Conservation (phyloP, 441 rosid genomes). For the Cnidoscolus chayamansa region DNA sequence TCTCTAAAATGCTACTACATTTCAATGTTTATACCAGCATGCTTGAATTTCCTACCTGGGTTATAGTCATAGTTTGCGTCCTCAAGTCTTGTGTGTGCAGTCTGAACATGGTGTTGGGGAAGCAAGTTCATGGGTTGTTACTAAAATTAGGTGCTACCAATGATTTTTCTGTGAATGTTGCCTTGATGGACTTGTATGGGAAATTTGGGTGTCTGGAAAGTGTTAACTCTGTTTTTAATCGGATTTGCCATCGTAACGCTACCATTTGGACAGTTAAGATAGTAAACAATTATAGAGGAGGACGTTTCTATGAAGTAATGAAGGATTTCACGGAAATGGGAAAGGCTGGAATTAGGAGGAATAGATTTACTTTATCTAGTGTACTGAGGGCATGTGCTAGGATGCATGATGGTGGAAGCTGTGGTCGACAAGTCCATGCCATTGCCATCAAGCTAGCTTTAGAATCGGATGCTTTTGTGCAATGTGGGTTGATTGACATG, state of each 20-base stretch:
- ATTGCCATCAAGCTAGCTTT: conserved; percentile 49
- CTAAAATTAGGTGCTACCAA: conserved; percentile 43
- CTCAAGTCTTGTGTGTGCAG: conserved; percentile 52
- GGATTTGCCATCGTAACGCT: conserved; percentile 30
- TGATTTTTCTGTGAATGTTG: conserved; percentile 34
- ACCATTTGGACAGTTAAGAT: conserved; percentile 54
- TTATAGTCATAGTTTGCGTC: conserved; percentile 30
- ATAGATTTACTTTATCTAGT: conserved; percentile 37
- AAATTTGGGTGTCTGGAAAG: conserved; percentile 38
- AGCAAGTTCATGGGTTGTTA: conserved; percentile 57
- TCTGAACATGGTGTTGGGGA: conserved; percentile 47
- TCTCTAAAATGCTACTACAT: conserved; percentile 36
- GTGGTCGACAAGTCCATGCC: conserved; percentile 55
- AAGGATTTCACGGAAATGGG: conserved; percentile 49
- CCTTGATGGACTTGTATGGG: conserved; percentile 56
- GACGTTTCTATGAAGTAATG: conserved; percentile 37
- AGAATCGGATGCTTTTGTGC: conserved; percentile 37
- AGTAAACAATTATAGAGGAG: conserved; percentile 49
- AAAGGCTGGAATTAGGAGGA: conserved; percentile 38
- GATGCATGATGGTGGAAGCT: conserved; percentile 40
- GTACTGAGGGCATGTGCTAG: conserved; percentile 54
- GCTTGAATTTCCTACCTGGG: conserved; percentile 38
- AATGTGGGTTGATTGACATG: conserved; percentile 56
- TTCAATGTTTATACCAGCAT: not conserved
- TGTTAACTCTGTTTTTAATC: conserved; percentile 39